phyloP scores from a whole-genome alignment of 345 rosid species.

The Pistacia vera region DNA sequence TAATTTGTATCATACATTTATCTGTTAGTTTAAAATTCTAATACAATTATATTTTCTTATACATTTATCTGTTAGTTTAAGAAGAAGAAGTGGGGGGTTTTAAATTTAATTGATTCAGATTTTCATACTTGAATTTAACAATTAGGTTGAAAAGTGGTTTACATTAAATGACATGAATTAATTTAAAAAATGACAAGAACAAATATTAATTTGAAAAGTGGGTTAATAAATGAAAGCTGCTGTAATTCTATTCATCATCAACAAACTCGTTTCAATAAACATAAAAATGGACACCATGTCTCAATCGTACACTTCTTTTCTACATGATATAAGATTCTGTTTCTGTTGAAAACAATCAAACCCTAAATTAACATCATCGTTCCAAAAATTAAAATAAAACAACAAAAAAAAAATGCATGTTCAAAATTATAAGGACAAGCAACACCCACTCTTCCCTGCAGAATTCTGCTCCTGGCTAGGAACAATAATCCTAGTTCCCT shows the following conservation, averaged over 20 bases:
- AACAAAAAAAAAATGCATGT: background rate
- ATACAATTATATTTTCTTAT: too few relatives aligned
- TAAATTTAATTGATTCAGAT: too few relatives aligned
- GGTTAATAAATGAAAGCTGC: background rate
- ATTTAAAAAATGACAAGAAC: too few relatives aligned
- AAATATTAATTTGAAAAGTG: too few relatives aligned
- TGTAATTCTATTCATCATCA: background rate
- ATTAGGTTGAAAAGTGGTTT: background rate
- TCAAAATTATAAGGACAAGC: constrained; percentile 36
- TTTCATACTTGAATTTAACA: too few relatives aligned
- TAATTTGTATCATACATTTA: too few relatives aligned
- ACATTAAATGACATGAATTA: too few relatives aligned
- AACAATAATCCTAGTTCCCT: constrained; percentile 72
- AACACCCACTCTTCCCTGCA: constrained; percentile 56
- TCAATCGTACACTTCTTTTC: constrained; percentile 5
- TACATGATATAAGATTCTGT: constrained; percentile 14
- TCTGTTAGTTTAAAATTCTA: too few relatives aligned
- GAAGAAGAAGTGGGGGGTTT: too few relatives aligned
- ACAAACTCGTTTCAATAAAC: background rate
- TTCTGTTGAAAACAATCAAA: background rate
- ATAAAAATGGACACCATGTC: background rate
- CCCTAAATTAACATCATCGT: constrained; percentile 15
- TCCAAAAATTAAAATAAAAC: background rate
- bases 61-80: too few relatives aligned
- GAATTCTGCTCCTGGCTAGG: constrained; percentile 50